Base-by-base conservation (phyloP, 352 stramenopile genomes). In the Elongisporangium undulatum region DNA sequence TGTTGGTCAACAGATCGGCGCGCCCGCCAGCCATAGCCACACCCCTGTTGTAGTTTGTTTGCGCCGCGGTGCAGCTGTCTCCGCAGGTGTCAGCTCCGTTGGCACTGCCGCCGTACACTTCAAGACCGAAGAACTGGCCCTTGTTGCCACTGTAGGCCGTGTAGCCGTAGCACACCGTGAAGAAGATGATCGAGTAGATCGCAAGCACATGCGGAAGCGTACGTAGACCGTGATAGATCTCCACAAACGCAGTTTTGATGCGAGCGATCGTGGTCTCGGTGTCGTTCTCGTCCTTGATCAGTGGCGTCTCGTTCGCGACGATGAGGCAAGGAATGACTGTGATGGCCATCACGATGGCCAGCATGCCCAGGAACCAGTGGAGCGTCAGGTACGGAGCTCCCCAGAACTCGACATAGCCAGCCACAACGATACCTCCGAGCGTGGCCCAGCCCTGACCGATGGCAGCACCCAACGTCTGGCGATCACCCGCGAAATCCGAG, bases 401-500 rank as follows among this genome's bases (percentile, higher is more conserved):
- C 58, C 78, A 84, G 38, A 72, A 55, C 34, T 77, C 59, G 38
- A 84, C 82, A 59, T 85, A 88, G 0, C 61, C 67, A 4, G 73
- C 67, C 9, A 88, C 68, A 6, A 82, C 19, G 23, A 88, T 70
- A 1, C 66, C 62, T 2, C 78, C 75, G 3, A 83, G 38, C 2
- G 69, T 84, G 16, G 73, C 62, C 61, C 73, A 79, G 3, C 60
- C 75, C 24, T 73, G 62, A 8, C 71, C 73, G 1, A 88, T 56
- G 48, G 70, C 71, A 26, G 71, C 75, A 16, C 72, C 77, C 0
- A 66, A 73, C 3, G 75, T 84, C 38, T 87, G 77, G 51, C 75
- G 75, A 49, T 84, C 69, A 8, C 75, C 75, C 20, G 77, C 77
- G 56, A 87, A 75, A 53, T 87, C 77, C 8, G 77, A 66, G 9